These are phyloP conservation scores for Rhodotorula babjevae DNA, from an alignment of 768 basidiomycete species.

Conservation along the genomic window DNA sequence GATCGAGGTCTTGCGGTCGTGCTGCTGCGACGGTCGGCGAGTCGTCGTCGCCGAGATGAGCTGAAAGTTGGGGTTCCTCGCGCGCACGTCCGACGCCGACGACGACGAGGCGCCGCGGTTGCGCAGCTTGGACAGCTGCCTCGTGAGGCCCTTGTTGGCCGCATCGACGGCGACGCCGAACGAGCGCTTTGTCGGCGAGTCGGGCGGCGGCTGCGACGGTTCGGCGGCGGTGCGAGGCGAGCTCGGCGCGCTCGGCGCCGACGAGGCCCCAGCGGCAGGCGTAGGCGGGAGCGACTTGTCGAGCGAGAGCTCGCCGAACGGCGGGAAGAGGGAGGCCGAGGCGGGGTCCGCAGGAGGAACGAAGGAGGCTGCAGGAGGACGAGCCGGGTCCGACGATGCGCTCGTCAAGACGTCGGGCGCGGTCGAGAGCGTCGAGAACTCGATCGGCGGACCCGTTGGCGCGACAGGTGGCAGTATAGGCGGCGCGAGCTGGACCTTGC, in stretches of 20 bases:
- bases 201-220: background rate
- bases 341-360: too few species aligned
- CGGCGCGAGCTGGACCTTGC: background rate
- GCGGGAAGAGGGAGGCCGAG: background rate
- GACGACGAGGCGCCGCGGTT: conserved; percentile 12
- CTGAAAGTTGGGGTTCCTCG: conserved; percentile 18
- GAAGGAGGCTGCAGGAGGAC: background rate
- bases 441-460: background rate
- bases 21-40: background rate
- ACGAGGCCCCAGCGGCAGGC: conserved; percentile 2
- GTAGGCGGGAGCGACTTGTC: conserved; percentile 38
- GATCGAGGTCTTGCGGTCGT: conserved; percentile 5
- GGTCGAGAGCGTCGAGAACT: background rate
- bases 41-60: conserved; percentile 31
- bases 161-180: background rate
- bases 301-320: conserved; percentile 4
- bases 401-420: too few species aligned
- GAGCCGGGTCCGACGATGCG: background rate
- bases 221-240: background rate
- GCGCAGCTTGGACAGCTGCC: conserved; percentile 9
- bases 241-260: background rate
- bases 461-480: background rate
- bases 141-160: background rate
- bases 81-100: background rate
- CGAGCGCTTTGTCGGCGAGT: background rate